Evolutionary conservation across 2,329 filamentous ascomycete species (phyloP), one percentile per base, ranked within the genome.

Genomic region (Aspergillus neotritici): DNA sequence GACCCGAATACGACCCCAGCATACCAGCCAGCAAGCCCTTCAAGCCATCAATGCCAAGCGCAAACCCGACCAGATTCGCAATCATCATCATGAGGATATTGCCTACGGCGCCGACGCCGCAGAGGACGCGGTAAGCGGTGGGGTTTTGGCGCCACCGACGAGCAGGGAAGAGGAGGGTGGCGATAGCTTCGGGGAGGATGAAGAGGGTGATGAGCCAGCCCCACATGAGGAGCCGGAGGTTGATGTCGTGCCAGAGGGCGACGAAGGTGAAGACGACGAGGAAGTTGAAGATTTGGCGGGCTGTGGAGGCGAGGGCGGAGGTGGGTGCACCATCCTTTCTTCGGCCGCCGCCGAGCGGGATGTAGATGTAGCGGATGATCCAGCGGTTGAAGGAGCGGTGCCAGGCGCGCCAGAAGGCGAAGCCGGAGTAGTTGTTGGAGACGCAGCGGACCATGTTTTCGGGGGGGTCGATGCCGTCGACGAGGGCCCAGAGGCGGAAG

Each of bases 401-500:
- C 94, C 94, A 98, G 28, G 82, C 83, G 49, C 93, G 86, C 93
- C 93, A 98, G 71, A 98, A 98, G 14, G 84, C 83, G 32, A 90
- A 77, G 0, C 88, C 85, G 51, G 85, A 90, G 72, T 90, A 96
- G 66, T 97, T 97, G 72, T 98, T 82, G 60, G 83, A 90, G 69
- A 96, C 88, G 68, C 94, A 98, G 54, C 93, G 86, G 42, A 96
- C 80, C 88, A 98, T 96, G 70, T 98, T 98, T 70, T 98, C 93
- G 0, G 93, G 91, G 0, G 93, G 88, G 61, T 98, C 93, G 54
- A 98, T 81, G 48, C 87, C 87, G 63, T 98, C 93, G 12, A 90
- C 63, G 4, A 98, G 77, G 0, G 87, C 77, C 93, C 93, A 98
- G n/a, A 98, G 80, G 4, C 94, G 86, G 78, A 97, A 97, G 65